phyloP scores from a whole-genome alignment of 2,329 filamentous ascomycete species.

The Plectosphaerella cucumerina region DNA sequence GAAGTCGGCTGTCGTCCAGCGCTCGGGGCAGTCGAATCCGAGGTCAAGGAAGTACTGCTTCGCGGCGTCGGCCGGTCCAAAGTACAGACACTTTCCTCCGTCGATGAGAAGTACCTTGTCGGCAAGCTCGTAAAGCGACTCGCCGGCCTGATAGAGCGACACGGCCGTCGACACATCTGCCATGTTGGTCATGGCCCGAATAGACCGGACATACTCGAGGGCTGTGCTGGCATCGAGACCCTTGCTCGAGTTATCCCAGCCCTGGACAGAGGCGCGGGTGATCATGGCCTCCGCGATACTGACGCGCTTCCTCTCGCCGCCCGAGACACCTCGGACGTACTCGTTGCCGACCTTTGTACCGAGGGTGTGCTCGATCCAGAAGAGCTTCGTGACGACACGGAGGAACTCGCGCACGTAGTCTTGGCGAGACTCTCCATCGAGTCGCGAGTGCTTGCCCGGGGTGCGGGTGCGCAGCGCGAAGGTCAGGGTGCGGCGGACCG shows the following conservation, averaged over 20 bases:
- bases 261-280: slow-evolving; percentile 56
- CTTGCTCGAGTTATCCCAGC: slow-evolving; percentile 68
- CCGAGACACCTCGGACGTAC: slow-evolving; percentile 56
- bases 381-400: slow-evolving; percentile 62
- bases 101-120: slow-evolving; percentile 67
- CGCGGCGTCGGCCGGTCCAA: slow-evolving; percentile 58
- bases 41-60: slow-evolving; percentile 67
- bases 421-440: slow-evolving; percentile 55
- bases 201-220: slow-evolving; percentile 59
- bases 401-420: slow-evolving; percentile 51
- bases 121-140: slow-evolving; percentile 49
- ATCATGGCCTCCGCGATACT: slow-evolving; percentile 69
- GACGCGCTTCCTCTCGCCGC: slow-evolving; percentile 69
- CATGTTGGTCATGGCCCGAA: slow-evolving; percentile 65
- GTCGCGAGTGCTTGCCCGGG: slow-evolving; percentile 37
- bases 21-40: slow-evolving; percentile 67
- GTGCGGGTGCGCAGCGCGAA: slow-evolving; percentile 66
- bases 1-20: slow-evolving; percentile 72
- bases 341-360: slow-evolving; percentile 67
- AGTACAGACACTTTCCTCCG: slow-evolving; percentile 68
- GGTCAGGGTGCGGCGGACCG: slow-evolving; percentile 61
- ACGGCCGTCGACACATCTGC: slow-evolving; percentile 55
- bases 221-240: slow-evolving; percentile 64
- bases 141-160: slow-evolving; percentile 62
- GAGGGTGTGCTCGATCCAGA: slow-evolving; percentile 65